A percentile compares a stretch with the other conserved stretches of the same genome.
Conservation (phyloP, 495 filamentous ascomycete species). For the Penicillium simplicissimum region DNA sequence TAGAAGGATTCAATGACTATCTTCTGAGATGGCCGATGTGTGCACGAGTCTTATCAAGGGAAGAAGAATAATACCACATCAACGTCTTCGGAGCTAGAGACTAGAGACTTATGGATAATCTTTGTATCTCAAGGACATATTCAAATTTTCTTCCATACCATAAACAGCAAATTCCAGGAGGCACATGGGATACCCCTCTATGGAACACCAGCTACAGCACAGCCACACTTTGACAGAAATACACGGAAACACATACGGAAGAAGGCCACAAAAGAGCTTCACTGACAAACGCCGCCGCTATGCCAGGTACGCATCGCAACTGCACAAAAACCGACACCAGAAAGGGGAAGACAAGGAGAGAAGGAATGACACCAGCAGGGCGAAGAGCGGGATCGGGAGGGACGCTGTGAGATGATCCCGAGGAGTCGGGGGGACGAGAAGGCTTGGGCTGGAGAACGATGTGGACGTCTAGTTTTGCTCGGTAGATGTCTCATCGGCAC, state of each 20-base stretch:
- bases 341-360: slow-evolving; percentile 1
- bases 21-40: too few relatives aligned
- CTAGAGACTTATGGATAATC: neutral
- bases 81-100: too few relatives aligned
- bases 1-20: too few relatives aligned
- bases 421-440: neutral
- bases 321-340: slow-evolving; percentile 13
- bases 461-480: neutral
- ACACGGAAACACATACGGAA: neutral
- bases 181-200: neutral
- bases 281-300: slow-evolving; percentile 45
- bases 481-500: slow-evolving; percentile 19
- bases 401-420: neutral
- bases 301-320: slow-evolving; percentile 37
- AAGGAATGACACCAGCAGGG: neutral
- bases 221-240: neutral
- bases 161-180: slow-evolving; percentile 1
- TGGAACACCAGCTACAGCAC: slow-evolving; percentile 1
- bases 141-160: slow-evolving; percentile 1
- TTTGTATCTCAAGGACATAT: slow-evolving; percentile 2
- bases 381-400: neutral
- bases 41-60: neutral
- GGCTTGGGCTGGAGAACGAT: neutral
- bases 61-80: too few relatives aligned
- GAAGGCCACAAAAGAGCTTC: slow-evolving; percentile 11